Conservation (phyloP, 1,139 yeast genomes). For the Kodamaea sp. region DNA sequence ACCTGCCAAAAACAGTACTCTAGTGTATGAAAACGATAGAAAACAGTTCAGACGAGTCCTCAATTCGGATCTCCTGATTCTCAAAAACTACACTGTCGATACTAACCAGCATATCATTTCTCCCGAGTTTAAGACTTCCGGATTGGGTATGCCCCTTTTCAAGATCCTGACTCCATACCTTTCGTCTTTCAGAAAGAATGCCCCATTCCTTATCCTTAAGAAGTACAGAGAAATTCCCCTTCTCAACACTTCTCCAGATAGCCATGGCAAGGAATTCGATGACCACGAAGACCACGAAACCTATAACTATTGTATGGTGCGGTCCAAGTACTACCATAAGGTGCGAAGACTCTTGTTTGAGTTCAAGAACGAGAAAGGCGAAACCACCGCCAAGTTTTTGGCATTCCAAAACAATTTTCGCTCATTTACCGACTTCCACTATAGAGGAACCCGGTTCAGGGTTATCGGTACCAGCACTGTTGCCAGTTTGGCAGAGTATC, state of each 20-base stretch:
- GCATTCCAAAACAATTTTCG: constrained; percentile 39
- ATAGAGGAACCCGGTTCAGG: constrained; percentile 40
- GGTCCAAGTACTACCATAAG: constrained; percentile 28
- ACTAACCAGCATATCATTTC: constrained; percentile 37
- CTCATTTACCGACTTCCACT: constrained; percentile 45
- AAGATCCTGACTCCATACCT: constrained; percentile 39
- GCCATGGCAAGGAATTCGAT: constrained; percentile 2
- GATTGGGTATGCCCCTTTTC: constrained; percentile 41
- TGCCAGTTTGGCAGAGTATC: constrained; percentile 31
- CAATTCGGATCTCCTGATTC: constrained; percentile 1
- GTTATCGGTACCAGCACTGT: constrained; percentile 39
- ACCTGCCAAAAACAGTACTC: constrained; percentile 17
- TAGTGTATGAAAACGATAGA: constrained; percentile 26
- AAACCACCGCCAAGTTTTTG: constrained; percentile 24
- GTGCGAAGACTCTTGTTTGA: constrained; percentile 33
- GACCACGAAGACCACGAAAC: constrained; percentile 25
- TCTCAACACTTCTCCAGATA: constrained; percentile 18
- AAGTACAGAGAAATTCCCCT: constrained; percentile 34
- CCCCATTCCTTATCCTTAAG: constrained; percentile 38
- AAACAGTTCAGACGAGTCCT: constrained; percentile 20
- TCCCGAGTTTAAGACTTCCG: constrained; percentile 30
- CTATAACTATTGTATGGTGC: constrained; percentile 35
- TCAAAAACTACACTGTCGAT: constrained; percentile 20
- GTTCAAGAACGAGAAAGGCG: constrained; percentile 23
- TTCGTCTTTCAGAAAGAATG: constrained; percentile 36